These are phyloP conservation scores for Trichoderma endophyticum DNA, from an alignment of 2,329 filamentous ascomycete species.

Conservation along the genomic window DNA sequence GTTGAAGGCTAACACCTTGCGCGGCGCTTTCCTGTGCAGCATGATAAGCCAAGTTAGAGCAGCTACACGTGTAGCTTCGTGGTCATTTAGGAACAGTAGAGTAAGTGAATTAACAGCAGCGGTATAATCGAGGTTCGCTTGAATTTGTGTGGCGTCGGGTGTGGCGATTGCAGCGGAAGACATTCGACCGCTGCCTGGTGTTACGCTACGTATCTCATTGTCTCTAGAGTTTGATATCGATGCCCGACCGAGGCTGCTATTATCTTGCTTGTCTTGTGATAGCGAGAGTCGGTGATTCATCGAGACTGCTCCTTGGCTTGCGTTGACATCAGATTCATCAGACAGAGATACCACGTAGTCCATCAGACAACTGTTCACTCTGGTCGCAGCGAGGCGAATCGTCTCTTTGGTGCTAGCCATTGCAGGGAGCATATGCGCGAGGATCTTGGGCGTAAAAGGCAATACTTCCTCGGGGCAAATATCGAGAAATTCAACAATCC, in stretches of 20 bases:
- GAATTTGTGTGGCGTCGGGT: constrained; percentile 41
- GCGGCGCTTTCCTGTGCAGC: constrained; percentile 91
- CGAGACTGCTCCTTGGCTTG: constrained; percentile 21
- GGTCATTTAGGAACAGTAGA: constrained; percentile 89
- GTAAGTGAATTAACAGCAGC: constrained; percentile 92
- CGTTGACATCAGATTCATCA: constrained; percentile 53
- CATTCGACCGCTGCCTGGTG: constrained; percentile 48
- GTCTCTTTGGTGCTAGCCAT: constrained; percentile 89
- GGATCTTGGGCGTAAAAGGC: constrained; percentile 85
- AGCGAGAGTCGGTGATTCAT: constrained; percentile 43
- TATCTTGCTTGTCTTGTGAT: constrained; percentile 45
- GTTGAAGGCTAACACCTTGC: constrained; percentile 91
- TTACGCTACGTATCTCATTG: constrained; percentile 50
- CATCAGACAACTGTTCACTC: constrained; percentile 88
- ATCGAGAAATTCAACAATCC: constrained; percentile 95
- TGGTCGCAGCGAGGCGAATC: constrained; percentile 81
- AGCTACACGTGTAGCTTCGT: constrained; percentile 91
- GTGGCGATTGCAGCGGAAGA: constrained; percentile 43
- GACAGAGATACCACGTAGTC: constrained; percentile 91
- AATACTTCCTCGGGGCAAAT: constrained; percentile 97
- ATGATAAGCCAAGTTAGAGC: constrained; percentile 96
- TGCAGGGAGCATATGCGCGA: constrained; percentile 88
- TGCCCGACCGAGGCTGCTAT: constrained; percentile 46
- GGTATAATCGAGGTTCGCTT: constrained; percentile 86
- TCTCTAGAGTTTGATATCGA: constrained; percentile 55